phyloP scores from a whole-genome alignment of 179 eudicot species.

The Gypsophila paniculata region DNA sequence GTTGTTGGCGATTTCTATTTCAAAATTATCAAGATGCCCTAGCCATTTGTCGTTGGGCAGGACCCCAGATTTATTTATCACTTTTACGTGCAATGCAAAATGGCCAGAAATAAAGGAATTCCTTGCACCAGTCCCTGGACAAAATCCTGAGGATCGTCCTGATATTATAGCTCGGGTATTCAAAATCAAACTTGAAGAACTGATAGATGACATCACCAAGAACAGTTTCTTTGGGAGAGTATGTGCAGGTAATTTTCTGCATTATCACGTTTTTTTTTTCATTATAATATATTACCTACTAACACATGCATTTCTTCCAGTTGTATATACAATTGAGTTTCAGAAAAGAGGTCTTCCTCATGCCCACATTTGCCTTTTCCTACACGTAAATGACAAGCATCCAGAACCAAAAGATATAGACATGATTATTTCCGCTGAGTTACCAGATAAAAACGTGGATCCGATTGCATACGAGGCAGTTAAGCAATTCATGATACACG shows the following conservation, averaged over 20 bases:
- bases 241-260: slow-evolving; percentile 22
- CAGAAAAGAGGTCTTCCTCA: neutral
- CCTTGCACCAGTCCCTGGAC: neutral
- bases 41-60: slow-evolving; percentile 26
- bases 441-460: neutral
- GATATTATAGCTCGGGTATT: slow-evolving; percentile 25
- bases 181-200: slow-evolving; percentile 19
- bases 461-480: neutral
- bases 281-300: too few relatives aligned
- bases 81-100: slow-evolving; percentile 36
- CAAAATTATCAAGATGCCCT: slow-evolving; percentile 40
- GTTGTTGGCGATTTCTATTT: slow-evolving; percentile 27
- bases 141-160: slow-evolving; percentile 19
- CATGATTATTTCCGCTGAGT: slow-evolving; percentile 13
- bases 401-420: slow-evolving; percentile 11
- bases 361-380: slow-evolving; percentile 21
- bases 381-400: slow-evolving; percentile 10
- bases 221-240: slow-evolving; percentile 14
- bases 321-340: too few relatives aligned
- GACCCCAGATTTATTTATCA: slow-evolving; percentile 27
- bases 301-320: too few relatives aligned
- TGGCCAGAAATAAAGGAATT: slow-evolving; percentile 27
- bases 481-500: slow-evolving; percentile 11
- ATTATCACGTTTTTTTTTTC: too few relatives aligned
- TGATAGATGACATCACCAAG: slow-evolving; percentile 11